Evolutionary conservation across 2,329 filamentous ascomycete genomes (phyloP).

Genomic region (Didymella glomerata): DNA sequence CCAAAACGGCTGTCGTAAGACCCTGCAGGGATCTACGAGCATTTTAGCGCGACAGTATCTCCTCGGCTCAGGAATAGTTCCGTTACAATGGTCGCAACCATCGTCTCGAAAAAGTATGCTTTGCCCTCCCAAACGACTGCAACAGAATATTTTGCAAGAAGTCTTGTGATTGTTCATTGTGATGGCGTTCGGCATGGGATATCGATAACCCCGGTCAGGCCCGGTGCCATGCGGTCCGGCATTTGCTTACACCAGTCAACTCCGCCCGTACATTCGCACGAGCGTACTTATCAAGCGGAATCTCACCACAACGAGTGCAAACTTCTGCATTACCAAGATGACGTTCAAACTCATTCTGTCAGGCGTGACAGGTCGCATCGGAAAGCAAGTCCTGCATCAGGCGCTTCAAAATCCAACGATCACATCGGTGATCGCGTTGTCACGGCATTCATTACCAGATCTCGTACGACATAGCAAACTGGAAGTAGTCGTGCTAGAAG

Average conservation of each 20-base stretch:
- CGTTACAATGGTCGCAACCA: not conserved
- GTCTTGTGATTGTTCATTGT: not conserved
- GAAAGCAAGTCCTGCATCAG: constrained; percentile 23
- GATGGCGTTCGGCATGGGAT: constrained; percentile 9
- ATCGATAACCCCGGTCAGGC: constrained; percentile 7
- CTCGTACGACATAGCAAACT: constrained; percentile 21
- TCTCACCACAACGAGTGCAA: constrained; percentile 3
- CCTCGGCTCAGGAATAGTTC: not conserved
- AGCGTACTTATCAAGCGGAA: constrained; percentile 16
- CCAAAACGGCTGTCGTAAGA: constrained; percentile 9
- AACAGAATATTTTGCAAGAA: not conserved
- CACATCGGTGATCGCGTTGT: constrained; percentile 25
- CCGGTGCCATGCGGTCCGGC: constrained; percentile 12
- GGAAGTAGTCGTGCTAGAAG: constrained; percentile 26
- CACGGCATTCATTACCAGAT: constrained; percentile 24
- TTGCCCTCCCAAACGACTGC: not conserved
- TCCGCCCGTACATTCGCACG: constrained; percentile 26
- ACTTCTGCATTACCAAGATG: constrained; percentile 22
- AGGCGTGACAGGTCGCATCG: constrained; percentile 27
- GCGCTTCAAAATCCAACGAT: constrained; percentile 22
- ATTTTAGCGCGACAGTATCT: constrained; percentile 6
- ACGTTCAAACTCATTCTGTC: constrained; percentile 22
- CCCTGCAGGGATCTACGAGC: constrained; percentile 12
- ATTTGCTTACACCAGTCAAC: constrained; percentile 27
- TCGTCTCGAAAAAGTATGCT: not conserved